A percentile compares a stretch with the other conserved stretches of the same genome.
Evolutionary conservation across 805 yeast genomes (phyloP).

Genomic region (Starmerella roubikii): DNA sequence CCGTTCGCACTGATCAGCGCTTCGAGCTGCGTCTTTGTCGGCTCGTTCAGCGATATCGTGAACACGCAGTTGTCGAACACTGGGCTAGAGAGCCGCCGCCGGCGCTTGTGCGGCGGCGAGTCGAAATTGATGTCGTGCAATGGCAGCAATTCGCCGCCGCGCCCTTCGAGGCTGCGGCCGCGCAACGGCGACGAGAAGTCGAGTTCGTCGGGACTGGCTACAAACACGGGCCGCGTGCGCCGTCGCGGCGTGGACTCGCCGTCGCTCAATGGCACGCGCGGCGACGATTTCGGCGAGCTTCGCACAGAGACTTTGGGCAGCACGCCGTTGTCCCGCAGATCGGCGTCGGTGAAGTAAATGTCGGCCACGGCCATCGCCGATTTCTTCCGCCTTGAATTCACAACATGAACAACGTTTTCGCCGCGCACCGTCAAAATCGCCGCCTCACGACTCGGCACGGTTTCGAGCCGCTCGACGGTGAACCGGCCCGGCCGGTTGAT

Average conservation of each 20-base stretch:
- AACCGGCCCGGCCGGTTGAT: neutral
- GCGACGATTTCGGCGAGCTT: neutral
- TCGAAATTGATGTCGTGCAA: conserved; percentile 1
- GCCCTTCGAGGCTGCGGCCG: neutral
- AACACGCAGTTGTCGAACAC: conserved; percentile 5
- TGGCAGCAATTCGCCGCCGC: neutral
- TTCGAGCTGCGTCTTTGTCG: neutral
- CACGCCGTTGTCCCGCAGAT: neutral
- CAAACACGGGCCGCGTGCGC: neutral
- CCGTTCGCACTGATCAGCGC: conserved; percentile 4
- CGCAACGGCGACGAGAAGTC: neutral
- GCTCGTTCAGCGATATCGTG: conserved; percentile 2
- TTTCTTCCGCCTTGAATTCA: neutral
- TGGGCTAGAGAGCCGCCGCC: neutral
- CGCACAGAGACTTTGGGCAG: neutral
- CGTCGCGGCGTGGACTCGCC: neutral
- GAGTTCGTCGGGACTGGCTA: neutral
- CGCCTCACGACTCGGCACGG: neutral
- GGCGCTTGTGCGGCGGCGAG: neutral
- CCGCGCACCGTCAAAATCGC: neutral
- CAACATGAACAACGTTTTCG: neutral
- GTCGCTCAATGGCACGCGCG: too few relatives aligned
- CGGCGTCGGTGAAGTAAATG: conserved; percentile 6
- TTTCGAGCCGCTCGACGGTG: neutral
- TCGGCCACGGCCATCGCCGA: conserved; percentile 5